Evolutionary conservation across 2,329 filamentous ascomycete genomes (phyloP), one percentile per base, ranked within the genome.

Genomic region (Tolypocladium sp.): DNA sequence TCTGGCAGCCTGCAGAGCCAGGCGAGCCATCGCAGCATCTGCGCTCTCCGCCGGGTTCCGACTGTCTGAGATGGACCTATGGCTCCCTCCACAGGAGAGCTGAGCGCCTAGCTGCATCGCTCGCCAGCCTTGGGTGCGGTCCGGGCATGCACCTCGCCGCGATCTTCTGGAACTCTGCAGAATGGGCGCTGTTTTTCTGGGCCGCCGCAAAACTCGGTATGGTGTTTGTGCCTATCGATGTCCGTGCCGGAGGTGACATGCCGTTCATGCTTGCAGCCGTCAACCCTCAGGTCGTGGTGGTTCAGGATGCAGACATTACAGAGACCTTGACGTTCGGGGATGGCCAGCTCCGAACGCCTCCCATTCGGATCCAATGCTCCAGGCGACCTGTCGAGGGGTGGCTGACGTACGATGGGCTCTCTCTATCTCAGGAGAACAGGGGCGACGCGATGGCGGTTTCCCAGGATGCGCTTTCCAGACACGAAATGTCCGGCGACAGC

Each of bases 101-200:
- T 51, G 66, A 70, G 57, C 42, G 40, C 33, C 57, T 74, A 2
- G 70, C 70, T 22, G 56, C 58, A 13, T 63, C 61, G 22, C 61
- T 74, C 9, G 22, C 56, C 25, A 51, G 35, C 12, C 20, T 66
- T 42, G 68, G 71, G 6, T 68, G 68, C 46, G 61, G 63, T 27
- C 62, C 63, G 6, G 68, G 69, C 5, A 72, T 67, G 65, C 65
- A 65, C 15, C 62, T 76, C 7, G 69, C 65, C 27, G 69, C 66
- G 1, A 59, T 74, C 9, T 63, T 75, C 53, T 65, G 70, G 56
- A 76, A 75, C 59, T 72, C 71, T 54, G 71, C 70, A 5, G 73
- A 76, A 68, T 76, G 73, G 72, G 70, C 62, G 0, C 63, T 76
- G 37, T 67, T 71, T 46, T 71, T 75, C 58, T 76, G 74, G 74